Base-by-base conservation (phyloP, 495 filamentous ascomycete genomes). In the Halenospora varia region DNA sequence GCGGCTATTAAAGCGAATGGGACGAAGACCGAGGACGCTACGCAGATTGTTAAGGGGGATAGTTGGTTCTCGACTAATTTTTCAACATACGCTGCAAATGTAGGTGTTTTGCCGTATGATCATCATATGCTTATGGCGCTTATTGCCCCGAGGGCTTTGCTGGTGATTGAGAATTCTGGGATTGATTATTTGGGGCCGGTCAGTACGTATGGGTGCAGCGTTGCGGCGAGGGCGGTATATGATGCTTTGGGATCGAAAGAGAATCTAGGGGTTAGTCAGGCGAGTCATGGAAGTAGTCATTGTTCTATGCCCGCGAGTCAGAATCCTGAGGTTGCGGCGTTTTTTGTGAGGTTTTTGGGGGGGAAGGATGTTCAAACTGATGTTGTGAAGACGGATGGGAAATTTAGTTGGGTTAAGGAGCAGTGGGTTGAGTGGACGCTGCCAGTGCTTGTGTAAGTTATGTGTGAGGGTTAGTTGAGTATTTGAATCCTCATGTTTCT, bases 1-100 rank as follows among this genome's bases (percentile, higher is more conserved):
- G 68, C 68, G 9, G 61, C 67, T 20, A 70, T 70, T 63, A 68
- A 73, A 53, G 65, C 66, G 53, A 63, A 68, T 35, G 74, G 70
- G n/a, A 68, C 73, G 42, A 66, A 69, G 26, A 68, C 70, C 35
- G 71, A 79, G 57, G 75, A 72, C 18, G 66, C 74, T 10, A 50
- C 65, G 18, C 66, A 78, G 64, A 80, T 80, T 58, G 65, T 79
- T 41, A 62, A 45, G 10, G 77, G 75, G 54, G 75, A 80, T 40
- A 69, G 70, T 20, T 80, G 77, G 77, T 76, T 80, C 62, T 68
- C 70, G 15, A 62, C 53, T 25, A 29, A 46, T 13, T 77, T 79
- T 63, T 56, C 62, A 10, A 53, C 25, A 10, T 72, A 64, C 48
- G 62, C 63, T 19, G 59, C 57, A 54, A 51, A 56, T 22, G 56